A percentile compares a stretch with the other conserved stretches of the same genome.
phyloP scores from a whole-genome alignment of 2,329 filamentous ascomycete species.

The Colletotrichum noveboracense region DNA sequence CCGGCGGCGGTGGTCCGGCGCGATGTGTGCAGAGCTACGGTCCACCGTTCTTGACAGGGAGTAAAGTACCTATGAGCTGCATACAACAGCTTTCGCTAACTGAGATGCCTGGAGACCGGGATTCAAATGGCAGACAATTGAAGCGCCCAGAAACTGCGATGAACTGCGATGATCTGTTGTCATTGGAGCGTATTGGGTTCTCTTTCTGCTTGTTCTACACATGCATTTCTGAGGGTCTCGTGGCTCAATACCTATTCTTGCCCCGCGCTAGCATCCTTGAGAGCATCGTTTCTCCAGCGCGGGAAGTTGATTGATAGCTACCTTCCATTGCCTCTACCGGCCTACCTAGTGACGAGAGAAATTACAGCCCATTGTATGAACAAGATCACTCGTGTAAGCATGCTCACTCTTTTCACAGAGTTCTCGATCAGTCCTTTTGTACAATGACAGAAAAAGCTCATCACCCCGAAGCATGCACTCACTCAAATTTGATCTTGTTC shows the following conservation, averaged over 20 bases:
- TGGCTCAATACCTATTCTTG: not conserved
- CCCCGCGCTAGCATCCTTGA: fast-evolving
- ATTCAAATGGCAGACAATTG: too few relatives aligned
- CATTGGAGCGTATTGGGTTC: fast-evolving
- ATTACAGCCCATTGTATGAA: not conserved
- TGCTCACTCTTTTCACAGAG: not conserved
- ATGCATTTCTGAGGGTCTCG: not conserved
- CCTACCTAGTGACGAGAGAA: not conserved
- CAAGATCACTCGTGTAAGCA: not conserved
- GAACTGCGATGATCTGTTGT: not conserved
- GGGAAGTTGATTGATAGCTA: not conserved
- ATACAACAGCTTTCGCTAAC: too few relatives aligned
- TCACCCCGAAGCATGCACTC: not conserved
- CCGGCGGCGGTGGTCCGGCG: too few relatives aligned
- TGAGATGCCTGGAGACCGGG: too few relatives aligned
- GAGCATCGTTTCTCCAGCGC: not conserved
- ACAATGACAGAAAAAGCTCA: not conserved
- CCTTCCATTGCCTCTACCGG: not conserved
- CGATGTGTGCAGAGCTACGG: not conserved
- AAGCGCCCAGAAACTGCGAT: not conserved
- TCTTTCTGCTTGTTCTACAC: not conserved
- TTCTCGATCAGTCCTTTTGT: not conserved
- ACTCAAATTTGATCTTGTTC: not conserved
- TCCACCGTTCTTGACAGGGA: not conserved
- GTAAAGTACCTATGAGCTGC: too few relatives aligned